These are phyloP conservation scores for Aureobasidium sp. DNA, from an alignment of 2,329 filamentous ascomycete genomes.

Conservation along the genomic window DNA sequence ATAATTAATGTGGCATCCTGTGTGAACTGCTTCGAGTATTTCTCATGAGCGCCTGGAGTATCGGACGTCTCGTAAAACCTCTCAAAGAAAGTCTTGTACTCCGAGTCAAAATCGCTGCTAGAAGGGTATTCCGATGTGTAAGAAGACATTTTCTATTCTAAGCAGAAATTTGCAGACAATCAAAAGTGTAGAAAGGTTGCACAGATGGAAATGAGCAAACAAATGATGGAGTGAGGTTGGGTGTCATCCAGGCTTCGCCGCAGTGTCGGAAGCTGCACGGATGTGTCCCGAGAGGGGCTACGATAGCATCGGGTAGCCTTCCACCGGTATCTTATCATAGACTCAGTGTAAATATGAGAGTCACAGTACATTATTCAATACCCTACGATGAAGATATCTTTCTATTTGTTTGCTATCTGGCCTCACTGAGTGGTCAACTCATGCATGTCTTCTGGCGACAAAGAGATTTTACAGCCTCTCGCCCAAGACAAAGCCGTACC, in stretches of 20 bases:
- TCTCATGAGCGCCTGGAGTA: conserved; percentile 39
- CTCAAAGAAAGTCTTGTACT: conserved; percentile 37
- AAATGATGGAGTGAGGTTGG: conserved; percentile 16
- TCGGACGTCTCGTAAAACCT: conserved; percentile 40
- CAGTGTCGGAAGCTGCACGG: conserved; percentile 19
- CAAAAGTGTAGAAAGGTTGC: not conserved
- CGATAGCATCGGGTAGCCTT: conserved; percentile 22
- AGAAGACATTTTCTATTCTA: not conserved
- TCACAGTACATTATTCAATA: not conserved
- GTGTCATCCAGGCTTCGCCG: conserved; percentile 5
- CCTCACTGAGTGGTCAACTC: not conserved
- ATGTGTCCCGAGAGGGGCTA: conserved; percentile 38
- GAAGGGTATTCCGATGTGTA: conserved; percentile 11
- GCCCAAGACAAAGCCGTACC: conserved; percentile 70
- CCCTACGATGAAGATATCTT: not conserved
- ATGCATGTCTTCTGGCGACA: not conserved
- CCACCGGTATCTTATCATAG: not conserved
- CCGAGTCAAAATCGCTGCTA: conserved; percentile 21
- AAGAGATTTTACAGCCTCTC: conserved; percentile 40
- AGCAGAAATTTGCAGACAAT: not conserved
- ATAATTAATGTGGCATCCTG: conserved; percentile 44
- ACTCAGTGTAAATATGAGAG: not conserved
- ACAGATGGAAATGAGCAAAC: not conserved
- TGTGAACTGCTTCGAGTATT: conserved; percentile 42
- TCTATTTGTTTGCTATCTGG: too few relatives aligned